Evolutionary conservation across 75 land plant genomes (phyloP), one percentile per base, ranked within the genome.

Genomic region (Azolla pinnata): DNA sequence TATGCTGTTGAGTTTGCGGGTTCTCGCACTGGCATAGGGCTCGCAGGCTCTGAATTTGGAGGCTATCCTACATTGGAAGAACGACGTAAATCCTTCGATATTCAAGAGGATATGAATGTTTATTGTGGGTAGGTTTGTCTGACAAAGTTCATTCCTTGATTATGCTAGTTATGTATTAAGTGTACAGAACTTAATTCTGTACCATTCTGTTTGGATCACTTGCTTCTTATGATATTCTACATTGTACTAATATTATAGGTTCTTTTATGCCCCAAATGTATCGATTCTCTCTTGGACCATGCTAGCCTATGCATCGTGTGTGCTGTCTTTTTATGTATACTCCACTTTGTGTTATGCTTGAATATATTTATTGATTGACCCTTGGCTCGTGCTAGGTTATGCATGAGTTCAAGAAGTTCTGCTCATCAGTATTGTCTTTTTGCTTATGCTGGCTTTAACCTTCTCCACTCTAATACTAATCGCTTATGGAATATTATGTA

Each of bases 41-140:
- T 61, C 59, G 80, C 73, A 60, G 98, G 93, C 59, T 88, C 98
- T 40, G 60, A 56, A 0, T 93, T 89, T 72, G 90, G 98, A 4
- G 98, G 98, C 60, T 73, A 83, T 72, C 96, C 98, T 49, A 83
- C 84, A 44, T 56, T 93, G 31, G 67, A 71, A 53, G 85, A 89
- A 38, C 82, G 98, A 28, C 54, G 62, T 46, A 75, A 68, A 38
- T 79, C 83, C n/a, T 88, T 62, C 64, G 64, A 85, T 1, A 68
- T 93, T 48, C 80, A 67, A 38, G 96, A 88, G 64, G 78, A 81
- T 4, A 93, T 89, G 98, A 71, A 44, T 30, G 79, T 93, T 46
- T 87, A 93, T 56, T 93, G 98, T 59, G 98, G 98, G 83, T 82
- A 35, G 19, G n/a, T n/a, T n/a, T n/a, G n/a, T 21, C 9, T 57